Evolutionary conservation across 495 filamentous ascomycete species (phyloP).

Genomic region (Penicillium chermesinum): DNA sequence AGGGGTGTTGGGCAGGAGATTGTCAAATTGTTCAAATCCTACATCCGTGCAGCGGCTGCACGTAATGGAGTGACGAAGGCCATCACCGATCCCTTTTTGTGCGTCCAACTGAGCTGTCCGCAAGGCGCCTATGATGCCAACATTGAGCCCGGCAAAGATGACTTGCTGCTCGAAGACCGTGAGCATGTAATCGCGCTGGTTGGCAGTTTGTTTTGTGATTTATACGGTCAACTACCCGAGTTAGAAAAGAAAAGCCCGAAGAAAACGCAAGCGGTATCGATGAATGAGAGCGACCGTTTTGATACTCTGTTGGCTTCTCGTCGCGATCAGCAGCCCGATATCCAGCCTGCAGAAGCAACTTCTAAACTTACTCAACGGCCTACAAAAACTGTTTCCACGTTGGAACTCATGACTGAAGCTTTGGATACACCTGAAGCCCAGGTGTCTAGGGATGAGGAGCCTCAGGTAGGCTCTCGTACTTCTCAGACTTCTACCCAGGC

Average conservation of each 20-base stretch:
- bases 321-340: background rate
- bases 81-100: constrained; percentile 63
- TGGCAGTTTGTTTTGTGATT: constrained; percentile 48
- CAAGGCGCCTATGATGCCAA: constrained; percentile 76
- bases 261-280: constrained; percentile 1
- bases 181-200: constrained; percentile 46
- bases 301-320: constrained; percentile 20
- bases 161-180: constrained; percentile 71
- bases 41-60: constrained; percentile 40
- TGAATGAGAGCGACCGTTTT: constrained; percentile 7
- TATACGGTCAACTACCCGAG: constrained; percentile 47
- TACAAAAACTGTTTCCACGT: background rate
- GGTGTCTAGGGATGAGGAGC: background rate
- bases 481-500: background rate
- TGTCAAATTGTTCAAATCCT: constrained; percentile 52
- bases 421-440: background rate
- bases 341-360: too few species aligned
- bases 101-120: constrained; percentile 67
- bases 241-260: background rate
- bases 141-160: constrained; percentile 85
- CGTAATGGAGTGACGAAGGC: constrained; percentile 12
- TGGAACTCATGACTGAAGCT: background rate
- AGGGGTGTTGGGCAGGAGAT: constrained; percentile 66
- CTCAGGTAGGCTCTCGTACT: background rate
- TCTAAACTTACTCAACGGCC: too few species aligned